phyloP scores from a whole-genome alignment of 2,329 filamentous ascomycete species.

The Cytospora schulzeri region DNA sequence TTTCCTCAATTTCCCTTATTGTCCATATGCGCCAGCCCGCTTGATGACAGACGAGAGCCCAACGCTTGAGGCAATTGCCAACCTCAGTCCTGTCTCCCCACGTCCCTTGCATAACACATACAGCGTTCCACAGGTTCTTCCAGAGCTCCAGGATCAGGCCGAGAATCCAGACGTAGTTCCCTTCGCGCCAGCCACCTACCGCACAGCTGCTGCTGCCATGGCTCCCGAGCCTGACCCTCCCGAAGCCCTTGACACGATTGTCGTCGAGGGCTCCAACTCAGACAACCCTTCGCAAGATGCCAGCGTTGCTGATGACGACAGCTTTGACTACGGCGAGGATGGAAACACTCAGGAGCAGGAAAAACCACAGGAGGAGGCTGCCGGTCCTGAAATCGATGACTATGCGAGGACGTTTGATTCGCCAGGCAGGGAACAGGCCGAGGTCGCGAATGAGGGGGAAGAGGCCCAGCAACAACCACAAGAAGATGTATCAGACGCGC shows the following conservation, averaged over 20 bases:
- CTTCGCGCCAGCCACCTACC: constrained; percentile 38
- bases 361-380: constrained; percentile 33
- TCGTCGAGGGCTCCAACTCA: constrained; percentile 32
- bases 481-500: constrained; percentile 49
- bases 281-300: constrained; percentile 38
- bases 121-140: constrained; percentile 48
- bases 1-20: not conserved
- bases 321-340: constrained; percentile 49
- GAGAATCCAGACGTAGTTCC: constrained; percentile 47
- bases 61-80: constrained; percentile 54
- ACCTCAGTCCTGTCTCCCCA: constrained; percentile 55
- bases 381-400: constrained; percentile 44
- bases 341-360: constrained; percentile 36
- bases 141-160: constrained; percentile 55
- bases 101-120: constrained; percentile 45
- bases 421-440: constrained; percentile 38
- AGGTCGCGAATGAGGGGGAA: constrained; percentile 40
- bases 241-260: constrained; percentile 36
- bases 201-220: constrained; percentile 34
- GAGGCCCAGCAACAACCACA: constrained; percentile 36
- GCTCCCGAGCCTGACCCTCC: constrained; percentile 29
- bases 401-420: constrained; percentile 56
- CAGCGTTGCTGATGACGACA: constrained; percentile 49
- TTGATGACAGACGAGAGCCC: constrained; percentile 50
- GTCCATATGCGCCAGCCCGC: constrained; percentile 8